Evolutionary conservation across 495 filamentous ascomycete genomes (phyloP).

Genomic region (Lasiosphaeriaceae sp.): DNA sequence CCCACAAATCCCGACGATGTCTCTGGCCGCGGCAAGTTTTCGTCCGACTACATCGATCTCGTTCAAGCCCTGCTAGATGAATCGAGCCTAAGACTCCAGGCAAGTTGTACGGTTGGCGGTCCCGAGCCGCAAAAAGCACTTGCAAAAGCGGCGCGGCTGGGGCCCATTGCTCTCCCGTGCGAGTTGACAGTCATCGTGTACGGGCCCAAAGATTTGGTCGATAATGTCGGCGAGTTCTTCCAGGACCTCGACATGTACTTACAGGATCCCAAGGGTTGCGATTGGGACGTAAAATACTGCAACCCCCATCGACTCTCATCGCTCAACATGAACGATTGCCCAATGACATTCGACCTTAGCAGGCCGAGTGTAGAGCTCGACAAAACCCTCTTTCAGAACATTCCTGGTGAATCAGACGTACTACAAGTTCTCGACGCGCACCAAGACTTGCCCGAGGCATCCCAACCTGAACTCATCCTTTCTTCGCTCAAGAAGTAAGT

Average conservation of each 20-base stretch:
- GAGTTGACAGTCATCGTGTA: conserved; percentile 26
- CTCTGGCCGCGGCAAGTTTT: background rate
- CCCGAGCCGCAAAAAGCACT: background rate
- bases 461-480: conserved; percentile 23
- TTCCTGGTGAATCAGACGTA: conserved; percentile 4
- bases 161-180: conserved; percentile 5
- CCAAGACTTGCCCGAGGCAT: conserved; percentile 21
- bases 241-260: conserved; percentile 30
- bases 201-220: conserved; percentile 23
- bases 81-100: conserved; percentile 5
- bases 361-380: background rate
- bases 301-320: conserved; percentile 44
- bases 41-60: conserved; percentile 2
- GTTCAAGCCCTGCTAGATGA: conserved; percentile 18
- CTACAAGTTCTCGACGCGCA: conserved; percentile 10
- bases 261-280: conserved; percentile 36
- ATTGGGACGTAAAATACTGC: conserved; percentile 33
- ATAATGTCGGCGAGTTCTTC: conserved; percentile 32
- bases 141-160: background rate
- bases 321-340: conserved; percentile 12
- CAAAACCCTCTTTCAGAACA: background rate
- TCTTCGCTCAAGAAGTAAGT: background rate
- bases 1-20: background rate
- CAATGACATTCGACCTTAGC: background rate
- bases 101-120: conserved; percentile 2